These are phyloP conservation scores for Sordariomycetes sp. DNA, from an alignment of 2,329 filamentous ascomycete species.

Conservation along the genomic window DNA sequence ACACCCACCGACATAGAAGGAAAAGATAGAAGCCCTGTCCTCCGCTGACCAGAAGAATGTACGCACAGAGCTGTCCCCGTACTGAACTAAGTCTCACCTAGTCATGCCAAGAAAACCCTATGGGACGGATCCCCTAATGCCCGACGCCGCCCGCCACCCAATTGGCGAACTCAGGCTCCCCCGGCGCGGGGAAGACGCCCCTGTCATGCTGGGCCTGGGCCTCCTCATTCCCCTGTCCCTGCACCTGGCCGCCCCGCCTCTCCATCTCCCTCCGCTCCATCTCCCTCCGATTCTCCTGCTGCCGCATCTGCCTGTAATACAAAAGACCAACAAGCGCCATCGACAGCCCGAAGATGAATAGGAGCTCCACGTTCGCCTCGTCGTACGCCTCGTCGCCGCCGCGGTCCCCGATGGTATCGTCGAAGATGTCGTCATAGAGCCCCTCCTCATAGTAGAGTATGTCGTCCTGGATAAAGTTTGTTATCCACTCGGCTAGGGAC, in stretches of 20 bases:
- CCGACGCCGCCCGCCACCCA: conserved; percentile 54
- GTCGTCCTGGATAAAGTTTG: conserved; percentile 67
- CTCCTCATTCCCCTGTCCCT: conserved; percentile 3
- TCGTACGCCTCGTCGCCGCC: conserved; percentile 54
- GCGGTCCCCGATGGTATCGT: conserved; percentile 40
- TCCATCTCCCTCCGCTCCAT: not conserved
- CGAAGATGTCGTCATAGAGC: conserved; percentile 38
- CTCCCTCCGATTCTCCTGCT: conserved; percentile 32
- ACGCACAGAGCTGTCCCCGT: not conserved
- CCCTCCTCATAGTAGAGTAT: conserved; percentile 48
- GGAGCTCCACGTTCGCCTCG: conserved; percentile 69
- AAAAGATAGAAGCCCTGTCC: not conserved
- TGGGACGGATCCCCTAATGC: conserved; percentile 21
- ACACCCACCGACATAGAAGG: not conserved
- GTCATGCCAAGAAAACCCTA: not conserved
- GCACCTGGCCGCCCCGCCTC: not conserved
- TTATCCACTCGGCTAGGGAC: conserved; percentile 76
- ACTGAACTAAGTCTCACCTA: not conserved
- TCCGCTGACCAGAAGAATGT: not conserved
- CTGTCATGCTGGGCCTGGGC: conserved; percentile 9
- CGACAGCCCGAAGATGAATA: conserved; percentile 70
- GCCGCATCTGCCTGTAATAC: conserved; percentile 65
- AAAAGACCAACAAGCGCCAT: conserved; percentile 63
- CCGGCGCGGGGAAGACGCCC: conserved; percentile 36
- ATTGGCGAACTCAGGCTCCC: conserved; percentile 52